Base-by-base conservation (phyloP, 106 monocot genomes). In the Alisma plantagoaquatica region DNA sequence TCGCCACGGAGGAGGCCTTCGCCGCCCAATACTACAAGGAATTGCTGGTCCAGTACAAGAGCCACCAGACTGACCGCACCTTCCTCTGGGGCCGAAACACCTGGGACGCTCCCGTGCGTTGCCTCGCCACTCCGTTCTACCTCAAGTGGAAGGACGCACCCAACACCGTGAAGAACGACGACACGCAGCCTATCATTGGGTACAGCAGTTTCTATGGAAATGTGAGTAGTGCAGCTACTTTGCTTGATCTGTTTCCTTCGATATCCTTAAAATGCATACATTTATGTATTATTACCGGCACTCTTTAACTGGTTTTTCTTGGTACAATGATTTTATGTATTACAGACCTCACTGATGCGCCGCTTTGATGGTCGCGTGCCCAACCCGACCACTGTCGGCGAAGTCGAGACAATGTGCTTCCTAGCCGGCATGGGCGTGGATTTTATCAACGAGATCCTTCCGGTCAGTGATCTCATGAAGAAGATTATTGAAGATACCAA, bases 151-250 rank as follows among this genome's bases (percentile, higher is more conserved):
- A 20, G 46, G 46, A 47, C n/a, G 46, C 46, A 8, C 46, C 46
- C 7, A 6, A 10, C 7, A 6, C 15, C 1, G 46, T 47, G 17
- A 7, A n/a, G 46, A 47, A 47, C 1, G 46, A 47, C 19, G 46
- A 47, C 46, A 47, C 46, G n/a, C 46, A 47, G 46, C 46, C 46
- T 19, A 47, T 47, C 46, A 47, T 47, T 0, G 46, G 46, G 1
- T 20, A 20, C 19, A n/a, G n/a, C n/a, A n/a, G n/a, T n/a, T n/a
- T n/a, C n/a, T n/a, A n/a, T n/a, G n/a, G n/a, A n/a, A n/a, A n/a
- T n/a, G n/a, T n/a, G n/a, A n/a, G n/a, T n/a, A n/a, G n/a, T n/a
- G n/a, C n/a, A n/a, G n/a, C n/a, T n/a, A n/a, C n/a, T n/a, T n/a
- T n/a, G n/a, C n/a, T n/a, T n/a, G n/a, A n/a, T n/a, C n/a, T n/a